Percentiles rank a stretch among this genome's conserved stretches.
phyloP scores from a whole-genome alignment of 2,329 filamentous ascomycete genomes.

The Fusarium sp. region DNA sequence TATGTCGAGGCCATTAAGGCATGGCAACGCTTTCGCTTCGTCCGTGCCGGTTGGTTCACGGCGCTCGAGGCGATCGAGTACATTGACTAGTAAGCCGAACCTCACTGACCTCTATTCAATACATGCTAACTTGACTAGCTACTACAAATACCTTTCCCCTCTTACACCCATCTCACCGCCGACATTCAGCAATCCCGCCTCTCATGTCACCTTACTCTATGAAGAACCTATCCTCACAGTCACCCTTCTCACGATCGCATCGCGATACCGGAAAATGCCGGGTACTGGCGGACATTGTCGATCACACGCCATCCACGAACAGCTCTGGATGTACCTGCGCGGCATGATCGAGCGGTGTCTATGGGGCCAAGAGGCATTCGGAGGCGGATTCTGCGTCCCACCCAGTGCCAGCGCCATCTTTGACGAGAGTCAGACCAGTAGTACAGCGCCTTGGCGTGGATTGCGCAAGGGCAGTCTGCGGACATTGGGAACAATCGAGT shows the following conservation, averaged over 20 bases:
- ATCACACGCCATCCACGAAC: constrained; percentile 92
- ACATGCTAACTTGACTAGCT: constrained; percentile 62
- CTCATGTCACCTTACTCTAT: constrained; percentile 82
- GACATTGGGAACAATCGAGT: constrained; percentile 94
- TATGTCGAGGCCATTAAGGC: constrained; percentile 80
- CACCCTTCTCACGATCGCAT: constrained; percentile 90
- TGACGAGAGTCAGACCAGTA: constrained; percentile 71
- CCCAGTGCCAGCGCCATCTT: constrained; percentile 64
- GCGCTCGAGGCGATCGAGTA: constrained; percentile 93
- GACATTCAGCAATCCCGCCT: constrained; percentile 85
- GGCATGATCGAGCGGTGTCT: constrained; percentile 96
- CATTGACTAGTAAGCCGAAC: constrained; percentile 80
- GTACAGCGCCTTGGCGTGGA: constrained; percentile 77
- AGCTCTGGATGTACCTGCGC: constrained; percentile 92
- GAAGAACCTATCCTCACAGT: constrained; percentile 95
- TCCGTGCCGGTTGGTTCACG: constrained; percentile 97
- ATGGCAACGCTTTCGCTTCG: constrained; percentile 94
- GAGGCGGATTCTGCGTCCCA: constrained; percentile 84
- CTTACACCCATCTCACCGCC: constrained; percentile 94
- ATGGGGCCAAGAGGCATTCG: constrained; percentile 97
- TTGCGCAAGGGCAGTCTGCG: constrained; percentile 82
- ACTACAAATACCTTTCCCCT: constrained; percentile 91
- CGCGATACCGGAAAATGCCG: constrained; percentile 83
- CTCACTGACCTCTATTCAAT: neutral
- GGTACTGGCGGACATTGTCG: constrained; percentile 86